These are phyloP conservation scores for Elaphomyces granulatus DNA, from an alignment of 495 filamentous ascomycete genomes.

Conservation along the genomic window DNA sequence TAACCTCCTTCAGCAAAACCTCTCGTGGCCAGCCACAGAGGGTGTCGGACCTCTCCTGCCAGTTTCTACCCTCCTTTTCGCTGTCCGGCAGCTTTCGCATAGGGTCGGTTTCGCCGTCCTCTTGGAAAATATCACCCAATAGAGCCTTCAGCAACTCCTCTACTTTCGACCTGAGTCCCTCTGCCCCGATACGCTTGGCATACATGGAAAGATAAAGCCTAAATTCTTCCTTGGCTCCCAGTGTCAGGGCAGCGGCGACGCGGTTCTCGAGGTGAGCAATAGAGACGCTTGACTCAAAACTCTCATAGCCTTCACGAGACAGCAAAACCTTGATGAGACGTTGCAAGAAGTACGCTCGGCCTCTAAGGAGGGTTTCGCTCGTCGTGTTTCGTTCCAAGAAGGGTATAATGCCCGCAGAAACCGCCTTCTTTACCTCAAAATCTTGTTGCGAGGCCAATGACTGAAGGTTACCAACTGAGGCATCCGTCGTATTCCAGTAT, in stretches of 20 bases:
- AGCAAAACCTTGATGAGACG: constrained; percentile 75
- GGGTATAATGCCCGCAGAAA: constrained; percentile 88
- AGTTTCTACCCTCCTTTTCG: constrained; percentile 42
- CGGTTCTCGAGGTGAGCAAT: constrained; percentile 94
- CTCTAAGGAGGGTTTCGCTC: constrained; percentile 79
- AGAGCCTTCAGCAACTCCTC: constrained; percentile 77
- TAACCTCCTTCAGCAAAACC: constrained; percentile 74
- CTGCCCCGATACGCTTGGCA: constrained; percentile 82
- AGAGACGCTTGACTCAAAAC: constrained; percentile 78
- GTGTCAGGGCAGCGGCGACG: constrained; percentile 70
- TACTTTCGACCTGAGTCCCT: constrained; percentile 73
- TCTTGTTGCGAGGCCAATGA: constrained; percentile 45
- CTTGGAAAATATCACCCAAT: constrained; percentile 52
- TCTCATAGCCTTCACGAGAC: constrained; percentile 77
- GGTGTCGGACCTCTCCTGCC: constrained; percentile 33
- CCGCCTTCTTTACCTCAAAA: constrained; percentile 39
- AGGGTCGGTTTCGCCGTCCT: constrained; percentile 29
- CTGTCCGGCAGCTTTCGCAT: constrained; percentile 38
- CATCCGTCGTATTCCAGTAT: constrained; percentile 95
- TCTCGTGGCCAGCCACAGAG: constrained; percentile 82
- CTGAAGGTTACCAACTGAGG: constrained; percentile 62
- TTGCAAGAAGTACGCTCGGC: constrained; percentile 76
- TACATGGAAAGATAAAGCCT: constrained; percentile 89
- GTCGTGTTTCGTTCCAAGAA: constrained; percentile 90
- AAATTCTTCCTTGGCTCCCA: constrained; percentile 85